These are phyloP conservation scores for Candida pseudofarinosa DNA, from an alignment of 805 yeast genomes.

Conservation along the genomic window DNA sequence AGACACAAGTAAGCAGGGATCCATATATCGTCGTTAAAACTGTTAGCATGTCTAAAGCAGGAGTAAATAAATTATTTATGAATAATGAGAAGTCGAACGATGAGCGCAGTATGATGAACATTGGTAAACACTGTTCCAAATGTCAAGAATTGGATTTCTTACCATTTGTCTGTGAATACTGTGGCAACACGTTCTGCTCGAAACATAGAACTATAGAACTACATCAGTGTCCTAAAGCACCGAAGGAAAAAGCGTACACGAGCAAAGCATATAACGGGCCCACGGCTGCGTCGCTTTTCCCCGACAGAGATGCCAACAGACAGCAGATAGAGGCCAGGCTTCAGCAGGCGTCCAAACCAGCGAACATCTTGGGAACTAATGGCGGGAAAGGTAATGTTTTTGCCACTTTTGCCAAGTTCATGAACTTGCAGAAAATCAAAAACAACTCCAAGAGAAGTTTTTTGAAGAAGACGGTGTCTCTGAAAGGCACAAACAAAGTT, in stretches of 20 bases:
- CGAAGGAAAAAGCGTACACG: slow-evolving; percentile 1
- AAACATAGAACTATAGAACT: slow-evolving; percentile 41
- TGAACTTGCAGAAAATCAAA: slow-evolving; percentile 19
- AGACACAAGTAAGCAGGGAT: neutral
- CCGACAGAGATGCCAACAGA: slow-evolving; percentile 44
- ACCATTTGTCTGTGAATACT: slow-evolving; percentile 52
- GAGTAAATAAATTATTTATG: slow-evolving; percentile 12
- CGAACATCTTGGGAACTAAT: slow-evolving; percentile 20
- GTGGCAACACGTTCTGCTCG: slow-evolving; percentile 44
- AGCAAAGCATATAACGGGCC: slow-evolving; percentile 20
- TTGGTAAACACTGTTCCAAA: slow-evolving; percentile 53
- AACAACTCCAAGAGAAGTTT: slow-evolving; percentile 3
- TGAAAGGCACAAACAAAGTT: slow-evolving; percentile 9
- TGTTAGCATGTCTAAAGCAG: slow-evolving; percentile 8
- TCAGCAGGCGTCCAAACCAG: slow-evolving; percentile 14
- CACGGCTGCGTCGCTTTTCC: slow-evolving; percentile 47
- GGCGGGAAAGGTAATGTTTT: slow-evolving; percentile 28
- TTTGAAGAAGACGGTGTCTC: neutral
- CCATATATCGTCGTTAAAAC: neutral
- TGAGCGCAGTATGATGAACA: slow-evolving; percentile 43
- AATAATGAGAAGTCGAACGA: slow-evolving; percentile 15
- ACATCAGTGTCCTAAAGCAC: slow-evolving; percentile 28
- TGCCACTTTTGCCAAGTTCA: slow-evolving; percentile 22
- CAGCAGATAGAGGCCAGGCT: slow-evolving; percentile 27
- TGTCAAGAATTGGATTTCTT: slow-evolving; percentile 55